These are phyloP conservation scores for Albatrellus sp. DNA, from an alignment of 1,284 basidiomycete species.

Conservation along the genomic window DNA sequence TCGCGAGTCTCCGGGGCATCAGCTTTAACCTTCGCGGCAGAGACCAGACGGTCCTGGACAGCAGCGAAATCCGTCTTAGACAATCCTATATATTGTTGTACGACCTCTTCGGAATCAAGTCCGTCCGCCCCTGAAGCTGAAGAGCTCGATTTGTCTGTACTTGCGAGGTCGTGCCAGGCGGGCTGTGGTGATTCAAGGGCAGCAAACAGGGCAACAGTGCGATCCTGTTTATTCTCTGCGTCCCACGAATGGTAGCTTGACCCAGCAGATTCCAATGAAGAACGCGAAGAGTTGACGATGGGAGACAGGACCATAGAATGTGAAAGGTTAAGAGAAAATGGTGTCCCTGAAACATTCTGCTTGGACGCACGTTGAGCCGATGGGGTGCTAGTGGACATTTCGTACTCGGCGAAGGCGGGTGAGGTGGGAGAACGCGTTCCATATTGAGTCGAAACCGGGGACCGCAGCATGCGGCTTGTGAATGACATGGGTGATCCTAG, in stretches of 20 bases:
- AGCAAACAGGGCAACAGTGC: conserved; percentile 37
- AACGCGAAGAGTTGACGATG: conserved; percentile 59
- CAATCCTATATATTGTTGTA: conserved; percentile 51
- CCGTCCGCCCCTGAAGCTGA: conserved; percentile 31
- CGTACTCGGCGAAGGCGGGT: conserved; percentile 32
- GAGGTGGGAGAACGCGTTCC: conserved; percentile 35
- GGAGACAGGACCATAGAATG: conserved; percentile 53
- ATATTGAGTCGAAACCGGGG: conserved; percentile 45
- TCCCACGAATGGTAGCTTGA: conserved; percentile 79
- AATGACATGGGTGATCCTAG: conserved; percentile 33
- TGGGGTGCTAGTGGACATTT: conserved; percentile 17
- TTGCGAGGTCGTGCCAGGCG: conserved; percentile 48
- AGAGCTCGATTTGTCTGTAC: conserved; percentile 30
- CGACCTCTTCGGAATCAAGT: conserved; percentile 49
- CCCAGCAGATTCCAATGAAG: conserved; percentile 64
- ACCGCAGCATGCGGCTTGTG: conserved; percentile 33
- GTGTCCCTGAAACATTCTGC: conserved; percentile 33
- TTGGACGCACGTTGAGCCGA: conserved; percentile 40
- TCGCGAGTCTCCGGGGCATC: conserved; percentile 42
- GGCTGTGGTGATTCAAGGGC: conserved; percentile 33
- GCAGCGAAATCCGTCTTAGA: conserved; percentile 53
- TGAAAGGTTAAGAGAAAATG: conserved; percentile 37
- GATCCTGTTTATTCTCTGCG: conserved; percentile 39
- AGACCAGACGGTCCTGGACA: conserved; percentile 63
- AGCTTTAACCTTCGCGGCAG: conserved; percentile 42